phyloP scores from a whole-genome alignment of 331 rosid genomes.

The Quercus lobata region DNA sequence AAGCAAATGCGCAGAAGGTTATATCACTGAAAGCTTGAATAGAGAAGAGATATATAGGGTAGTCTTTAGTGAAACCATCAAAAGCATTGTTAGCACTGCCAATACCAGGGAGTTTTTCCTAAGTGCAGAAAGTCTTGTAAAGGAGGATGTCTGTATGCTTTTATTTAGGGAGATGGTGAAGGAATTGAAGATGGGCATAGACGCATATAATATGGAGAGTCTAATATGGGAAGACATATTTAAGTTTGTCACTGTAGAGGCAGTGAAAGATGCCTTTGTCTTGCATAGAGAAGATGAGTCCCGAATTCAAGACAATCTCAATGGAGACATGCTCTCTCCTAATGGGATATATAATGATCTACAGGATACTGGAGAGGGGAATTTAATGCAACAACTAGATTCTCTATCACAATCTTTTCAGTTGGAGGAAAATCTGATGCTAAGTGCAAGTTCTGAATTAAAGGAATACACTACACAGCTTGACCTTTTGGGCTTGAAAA shows the following conservation, averaged over 20 bases:
- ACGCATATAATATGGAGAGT: slow-evolving; percentile 25
- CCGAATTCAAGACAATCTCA: slow-evolving; percentile 14
- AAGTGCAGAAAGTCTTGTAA: slow-evolving; percentile 20
- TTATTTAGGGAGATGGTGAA: slow-evolving; percentile 34
- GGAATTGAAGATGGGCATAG: slow-evolving; percentile 46
- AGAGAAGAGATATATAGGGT: slow-evolving; percentile 32
- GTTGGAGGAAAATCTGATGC: slow-evolving; percentile 43
- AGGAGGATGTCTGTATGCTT: slow-evolving; percentile 44
- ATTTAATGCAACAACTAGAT: slow-evolving; percentile 20
- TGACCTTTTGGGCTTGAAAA: slow-evolving; percentile 41
- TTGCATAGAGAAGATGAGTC: slow-evolving; percentile 13
- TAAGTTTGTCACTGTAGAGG: slow-evolving; percentile 35
- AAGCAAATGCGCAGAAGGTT: slow-evolving; percentile 28
- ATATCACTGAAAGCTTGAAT: slow-evolving; percentile 19
- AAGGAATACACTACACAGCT: slow-evolving; percentile 33
- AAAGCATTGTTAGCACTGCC: slow-evolving; percentile 12
- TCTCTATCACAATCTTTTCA: slow-evolving; percentile 35
- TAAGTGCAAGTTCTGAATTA: slow-evolving; percentile 35
- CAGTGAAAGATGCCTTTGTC: slow-evolving; percentile 30
- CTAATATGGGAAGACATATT: slow-evolving; percentile 30
- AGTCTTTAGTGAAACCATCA: slow-evolving; percentile 35
- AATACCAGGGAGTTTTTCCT: not conserved
- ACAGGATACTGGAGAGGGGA: slow-evolving; percentile 23
- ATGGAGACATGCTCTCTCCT: not conserved
- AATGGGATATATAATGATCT: slow-evolving; percentile 10